Evolutionary conservation across 2,329 filamentous ascomycete species (phyloP), one percentile per base, ranked within the genome.

Genomic region (Neocucurbitaria cava): DNA sequence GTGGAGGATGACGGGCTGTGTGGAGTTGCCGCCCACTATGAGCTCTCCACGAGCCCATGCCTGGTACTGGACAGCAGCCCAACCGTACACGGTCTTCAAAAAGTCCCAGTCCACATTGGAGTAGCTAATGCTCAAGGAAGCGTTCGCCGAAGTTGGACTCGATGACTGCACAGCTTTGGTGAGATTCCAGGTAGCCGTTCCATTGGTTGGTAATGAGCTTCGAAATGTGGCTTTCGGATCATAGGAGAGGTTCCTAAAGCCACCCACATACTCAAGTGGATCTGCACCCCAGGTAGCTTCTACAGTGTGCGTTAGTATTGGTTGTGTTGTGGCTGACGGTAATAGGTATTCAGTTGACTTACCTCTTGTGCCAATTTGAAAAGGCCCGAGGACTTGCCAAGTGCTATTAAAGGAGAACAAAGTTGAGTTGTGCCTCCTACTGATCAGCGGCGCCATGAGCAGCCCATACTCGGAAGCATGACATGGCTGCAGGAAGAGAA

Each of bases 231-330:
- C 74, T 17, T 76, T 58, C 2, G 69, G 56, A 64, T 82, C 72
- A 64, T 78, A 81, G 10, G 71, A 59, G 26, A 85, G 70, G 31
- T 69, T 70, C 50, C 72, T 76, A 64, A 86, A 86, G 38, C 83
- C 83, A 38, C 84, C 83, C 48, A 77, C 59, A 49, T 70, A 71
- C 59, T 85, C 83, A 36, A 86, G 73, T 33, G 84, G 84, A 72
- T 87, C 84, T 28, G 83, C 79, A 35, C 83, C 83, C 84, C 84
- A 87, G 23, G 81, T 74, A 20, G 82, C 82, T 72, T 86, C 84
- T 85, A 52, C 26, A 41, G 1, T 21, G 46, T 36, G 17, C 31
- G 51, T 68, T 41, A 72, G 59, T 41, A 56, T 44, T 28, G 3
- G 20, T n/a, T n/a, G n/a, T n/a, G n/a, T n/a, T n/a, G n/a, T n/a